Base-by-base conservation (phyloP, 2,329 filamentous ascomycete species). In the Venturia carpophila region DNA sequence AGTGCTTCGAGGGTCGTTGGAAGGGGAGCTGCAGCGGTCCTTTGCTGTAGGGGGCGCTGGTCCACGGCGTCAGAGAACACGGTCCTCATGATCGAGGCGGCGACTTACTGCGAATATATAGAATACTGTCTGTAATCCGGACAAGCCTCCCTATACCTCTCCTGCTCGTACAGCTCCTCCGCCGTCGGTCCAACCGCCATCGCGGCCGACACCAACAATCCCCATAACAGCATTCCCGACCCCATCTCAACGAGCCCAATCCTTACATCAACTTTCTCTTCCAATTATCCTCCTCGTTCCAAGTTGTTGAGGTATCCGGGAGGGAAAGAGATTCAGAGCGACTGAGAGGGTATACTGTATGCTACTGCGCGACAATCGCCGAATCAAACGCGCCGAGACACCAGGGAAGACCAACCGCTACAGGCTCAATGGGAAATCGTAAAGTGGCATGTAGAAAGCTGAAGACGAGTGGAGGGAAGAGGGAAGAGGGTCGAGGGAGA, bases 11-110 rank as follows among this genome's bases (percentile, higher is more conserved):
- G 3, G 94, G 94, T 66, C 94, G 84, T 75, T 99, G 94, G 75
- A 86, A 97, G 0, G 94, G 92, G 1, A 99, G 82, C 63, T 82
- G 80, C 71, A 95, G 82, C 5, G 89, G 88, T 0, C 94, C 94
- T 24, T 87, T 80, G 75, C 91, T 96, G 68, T 88, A 84, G 0
- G 94, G 94, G 24, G 81, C 82, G 74, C 92, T 96, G 67, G 6
- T 37, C 49, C 5, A 27, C 10, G 24, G 49, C 71, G 72, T 67
- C 70, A 74, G 10, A 70, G 30, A 64, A 30, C 3, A 34, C 30
- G 30, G 30, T 34, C 6, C 30, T 34, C 30, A 34, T 15, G 34
- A 47, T 47, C 30, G 19, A n/a, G 27, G 27, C 15, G 19, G 13
- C 65, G 62, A 75, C 83, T 70, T 77, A 87, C 84, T 93, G 89